Base-by-base conservation (phyloP, 495 filamentous ascomycete species). In the Aspergillus avenaceus region DNA sequence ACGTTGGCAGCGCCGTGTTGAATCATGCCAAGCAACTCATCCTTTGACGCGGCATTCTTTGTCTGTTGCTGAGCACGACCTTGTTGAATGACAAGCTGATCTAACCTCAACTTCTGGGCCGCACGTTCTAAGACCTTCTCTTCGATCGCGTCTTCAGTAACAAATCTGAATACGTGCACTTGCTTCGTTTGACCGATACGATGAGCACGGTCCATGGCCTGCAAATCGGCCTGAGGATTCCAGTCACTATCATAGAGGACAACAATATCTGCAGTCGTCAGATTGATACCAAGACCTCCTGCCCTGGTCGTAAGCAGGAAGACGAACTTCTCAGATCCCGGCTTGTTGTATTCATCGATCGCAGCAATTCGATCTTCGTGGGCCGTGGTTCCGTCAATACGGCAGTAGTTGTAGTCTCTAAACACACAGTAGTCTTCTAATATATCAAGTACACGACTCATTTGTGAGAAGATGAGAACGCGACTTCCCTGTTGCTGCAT, bases 71-170 rank as follows among this genome's bases (percentile, higher is more conserved):
- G 93, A 29, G 95, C 87, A 56, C 95, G 91, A 19, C 95, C 95
- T 76, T 99, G 95, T 56, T 99, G 95, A 59, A 99, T 99, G 48
- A 99, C 95, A n/a, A 99, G 80, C 68, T 97, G 93, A 60, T 99
- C 95, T 36, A 99, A 81, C 43, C 95, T 91, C 48, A 99, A 72
- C 65, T 99, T 99, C 61, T 99, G 95, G 2, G 95, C 95, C 6
- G 95, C 95, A 64, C 95, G 86, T 64, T 99, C 95, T 41, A 99
- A 72, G 8, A 99, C 95, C 70, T 97, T 97, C 67, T 99, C 95
- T 64, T 99, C 95, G 50, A 99, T 96, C 0, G 93, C 95, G 62
- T 95, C 91, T 61, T 99, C 95, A 0, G 93, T 99, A 37, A 99
- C 87, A 53, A 99, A 96, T 48, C 93, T 81, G 71, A 93, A 99